Percentiles rank a stretch among this genome's conserved stretches.
Evolutionary conservation across 768 basidiomycete species (phyloP).

Genomic region (Lentinula guzmanii): DNA sequence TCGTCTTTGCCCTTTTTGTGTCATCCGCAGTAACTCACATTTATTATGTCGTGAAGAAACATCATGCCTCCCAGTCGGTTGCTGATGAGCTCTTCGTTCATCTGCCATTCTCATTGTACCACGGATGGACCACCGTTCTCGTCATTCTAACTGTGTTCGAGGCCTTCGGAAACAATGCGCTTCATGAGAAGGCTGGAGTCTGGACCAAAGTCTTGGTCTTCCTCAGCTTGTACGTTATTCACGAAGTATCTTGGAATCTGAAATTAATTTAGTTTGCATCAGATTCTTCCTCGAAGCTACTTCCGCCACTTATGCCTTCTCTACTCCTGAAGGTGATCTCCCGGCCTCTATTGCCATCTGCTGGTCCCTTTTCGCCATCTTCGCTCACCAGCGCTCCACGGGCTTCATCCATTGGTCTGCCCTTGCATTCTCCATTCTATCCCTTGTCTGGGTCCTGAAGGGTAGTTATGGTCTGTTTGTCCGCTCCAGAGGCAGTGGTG

Average conservation of each 20-base stretch:
- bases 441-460: conserved; percentile 81
- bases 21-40: conserved; percentile 75
- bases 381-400: conserved; percentile 59
- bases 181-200: conserved; percentile 58
- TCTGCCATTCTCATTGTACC: conserved; percentile 93
- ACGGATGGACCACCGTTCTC: conserved; percentile 87
- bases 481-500: conserved; percentile 36
- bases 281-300: conserved; percentile 92
- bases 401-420: conserved; percentile 90
- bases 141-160: conserved; percentile 80
- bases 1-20: conserved; percentile 84
- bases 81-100: conserved; percentile 88
- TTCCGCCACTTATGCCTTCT: conserved; percentile 92
- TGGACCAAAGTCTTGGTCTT: conserved; percentile 97
- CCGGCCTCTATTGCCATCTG: conserved; percentile 88
- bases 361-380: conserved; percentile 94
- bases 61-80: conserved; percentile 55
- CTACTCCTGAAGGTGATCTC: conserved; percentile 83
- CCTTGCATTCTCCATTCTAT: conserved; percentile 78
- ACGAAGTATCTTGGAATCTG: not conserved
- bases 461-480: conserved; percentile 50
- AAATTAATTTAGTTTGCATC: conserved; percentile 5
- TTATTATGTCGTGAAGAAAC: conserved; percentile 92
- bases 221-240: conserved; percentile 65
- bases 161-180: conserved; percentile 80